Base-by-base conservation (phyloP, 1,284 basidiomycete genomes). In the Boletus semigastroideus region DNA sequence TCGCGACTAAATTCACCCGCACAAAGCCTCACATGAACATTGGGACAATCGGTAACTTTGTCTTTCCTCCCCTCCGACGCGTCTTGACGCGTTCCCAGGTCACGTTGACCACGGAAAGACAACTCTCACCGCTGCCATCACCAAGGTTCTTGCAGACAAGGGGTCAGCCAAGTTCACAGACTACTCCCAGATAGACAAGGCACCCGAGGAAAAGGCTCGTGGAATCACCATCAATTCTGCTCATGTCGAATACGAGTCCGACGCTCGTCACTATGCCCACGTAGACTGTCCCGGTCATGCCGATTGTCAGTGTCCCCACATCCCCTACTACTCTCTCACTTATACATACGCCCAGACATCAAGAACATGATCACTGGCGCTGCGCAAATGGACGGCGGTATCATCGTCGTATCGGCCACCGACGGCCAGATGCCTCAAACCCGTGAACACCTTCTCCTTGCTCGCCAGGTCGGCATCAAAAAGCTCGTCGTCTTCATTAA, bases 401-500 rank as follows among this genome's bases (percentile, higher is more conserved):
- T 96, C 69, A 95, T 96, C 64, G 93, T 99, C 62, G 97, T 99
- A 37, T 98, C 97, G 49, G 97, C 97, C 20, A 97, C 94, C 25
- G 97, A 99, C 70, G 97, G 97, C 64, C 95, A 98, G 76, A 99
- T 99, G 97, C 97, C 97, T 51, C 97, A 99, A 75, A 99, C 97
- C 51, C 87, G 96, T 64, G 97, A 99, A 79, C 97, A 99, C 75
- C 75, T 99, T 61, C 86, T 99, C 46, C 85, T 99, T 51, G 96
- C 96, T 63, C 92, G 94, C 69, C 97, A 99, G 78, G 94, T 99
- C 62, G 97, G 97, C 62, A 92, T 99, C 72, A 96, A 97, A 78
- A 94, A 91, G 74, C 85, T 99, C 39, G 93, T 99, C 58, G 97
- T 99, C 61, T 99, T 98, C 80, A 95, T 99, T 74, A 99, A 99